Percentiles rank a stretch among this genome's conserved stretches.
phyloP scores from a whole-genome alignment of 441 rosid species.

The Iberis amara region DNA sequence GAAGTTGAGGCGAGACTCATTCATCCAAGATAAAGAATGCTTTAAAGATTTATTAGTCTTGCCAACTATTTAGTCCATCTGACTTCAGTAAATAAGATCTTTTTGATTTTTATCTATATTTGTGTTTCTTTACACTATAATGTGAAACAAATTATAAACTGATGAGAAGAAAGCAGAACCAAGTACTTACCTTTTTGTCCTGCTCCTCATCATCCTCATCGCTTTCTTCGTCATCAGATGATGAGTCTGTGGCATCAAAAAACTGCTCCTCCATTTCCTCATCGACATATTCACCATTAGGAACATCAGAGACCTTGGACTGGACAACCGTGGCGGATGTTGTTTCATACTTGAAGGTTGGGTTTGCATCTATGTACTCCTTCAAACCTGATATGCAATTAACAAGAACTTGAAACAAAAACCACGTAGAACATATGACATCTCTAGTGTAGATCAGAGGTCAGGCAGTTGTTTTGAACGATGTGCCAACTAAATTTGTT shows the following conservation, averaged over 20 bases:
- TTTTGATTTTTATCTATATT: background rate
- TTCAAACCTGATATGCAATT: constrained; percentile 61
- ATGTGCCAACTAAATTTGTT: too few relatives aligned
- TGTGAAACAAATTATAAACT: constrained; percentile 3
- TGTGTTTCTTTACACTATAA: constrained; percentile 1
- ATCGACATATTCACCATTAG: constrained; percentile 56
- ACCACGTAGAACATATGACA: constrained; percentile 12
- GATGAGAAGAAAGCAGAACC: constrained; percentile 20
- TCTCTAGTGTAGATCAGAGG: constrained; percentile 12
- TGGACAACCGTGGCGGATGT: constrained; percentile 45
- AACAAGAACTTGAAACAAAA: constrained; percentile 26
- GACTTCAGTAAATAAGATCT: too few relatives aligned
- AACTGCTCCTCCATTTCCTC: constrained; percentile 69
- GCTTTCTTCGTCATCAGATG: constrained; percentile 71
- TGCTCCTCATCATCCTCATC: constrained; percentile 45
- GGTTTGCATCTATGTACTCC: constrained; percentile 94
- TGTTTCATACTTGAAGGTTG: constrained; percentile 59
- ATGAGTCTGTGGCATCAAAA: constrained; percentile 83
- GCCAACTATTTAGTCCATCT: too few relatives aligned
- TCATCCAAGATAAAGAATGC: constrained; percentile 16
- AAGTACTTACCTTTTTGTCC: constrained; percentile 38
- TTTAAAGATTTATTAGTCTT: constrained; percentile 5
- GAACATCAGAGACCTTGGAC: constrained; percentile 47
- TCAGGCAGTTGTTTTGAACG: too few relatives aligned
- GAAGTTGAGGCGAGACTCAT: constrained; percentile 8